phyloP scores from a whole-genome alignment of 2,329 filamentous ascomycete species.

The Cylindrodendrum hubeiense region DNA sequence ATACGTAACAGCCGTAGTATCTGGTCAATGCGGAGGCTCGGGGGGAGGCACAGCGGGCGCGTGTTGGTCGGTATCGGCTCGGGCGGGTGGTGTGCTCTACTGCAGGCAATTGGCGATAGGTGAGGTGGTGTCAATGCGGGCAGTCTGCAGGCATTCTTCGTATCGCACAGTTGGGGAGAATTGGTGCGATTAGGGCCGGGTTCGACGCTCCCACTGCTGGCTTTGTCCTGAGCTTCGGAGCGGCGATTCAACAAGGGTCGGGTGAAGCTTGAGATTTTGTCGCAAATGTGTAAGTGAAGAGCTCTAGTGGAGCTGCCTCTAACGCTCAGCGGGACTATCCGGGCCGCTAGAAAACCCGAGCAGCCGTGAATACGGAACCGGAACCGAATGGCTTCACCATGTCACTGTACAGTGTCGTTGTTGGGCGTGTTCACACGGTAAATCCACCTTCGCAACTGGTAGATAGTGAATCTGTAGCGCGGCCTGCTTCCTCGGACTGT shows the following conservation, averaged over 20 bases:
- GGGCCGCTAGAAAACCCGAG: constrained; percentile 44
- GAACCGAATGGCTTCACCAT: background rate
- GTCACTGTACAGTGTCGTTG: background rate
- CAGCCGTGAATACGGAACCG: background rate
- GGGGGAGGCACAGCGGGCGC: background rate
- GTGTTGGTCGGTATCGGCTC: background rate
- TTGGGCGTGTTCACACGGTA: background rate
- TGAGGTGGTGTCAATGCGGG: constrained; percentile 9
- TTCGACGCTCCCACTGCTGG: background rate
- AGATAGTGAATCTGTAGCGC: background rate
- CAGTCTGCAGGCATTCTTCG: background rate
- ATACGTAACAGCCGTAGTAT: background rate
- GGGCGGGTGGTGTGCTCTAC: constrained; percentile 3
- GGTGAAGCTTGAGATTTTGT: constrained; percentile 23
- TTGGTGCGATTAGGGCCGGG: background rate
- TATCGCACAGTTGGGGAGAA: background rate
- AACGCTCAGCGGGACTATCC: constrained; percentile 9
- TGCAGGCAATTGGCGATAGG: background rate
- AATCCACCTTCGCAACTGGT: background rate
- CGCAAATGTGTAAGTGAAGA: constrained; percentile 16
- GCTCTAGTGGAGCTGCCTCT: constrained; percentile 23
- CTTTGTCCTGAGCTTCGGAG: background rate
- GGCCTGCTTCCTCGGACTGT: background rate
- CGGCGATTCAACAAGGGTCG: background rate
- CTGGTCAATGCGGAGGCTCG: background rate